Base-by-base conservation (phyloP, 2,329 filamentous ascomycete species). In the Claviceps arundinis region DNA sequence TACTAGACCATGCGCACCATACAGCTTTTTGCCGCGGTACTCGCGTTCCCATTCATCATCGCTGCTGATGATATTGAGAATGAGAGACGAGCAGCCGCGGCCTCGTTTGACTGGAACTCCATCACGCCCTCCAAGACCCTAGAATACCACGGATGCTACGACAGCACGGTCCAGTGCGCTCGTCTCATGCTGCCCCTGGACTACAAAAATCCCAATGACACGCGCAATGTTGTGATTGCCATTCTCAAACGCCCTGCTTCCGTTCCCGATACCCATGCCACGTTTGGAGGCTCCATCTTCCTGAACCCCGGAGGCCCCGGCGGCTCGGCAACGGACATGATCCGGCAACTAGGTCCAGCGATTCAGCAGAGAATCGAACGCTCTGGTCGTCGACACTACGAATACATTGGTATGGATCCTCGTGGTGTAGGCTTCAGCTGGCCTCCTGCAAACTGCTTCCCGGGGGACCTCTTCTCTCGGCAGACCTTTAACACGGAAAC, bases 391-490 rank as follows among this genome's bases (percentile, higher is more conserved):
- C 59, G 61, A 37, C 59, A 64, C 50, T 68, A 68, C 52, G 69
- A 73, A 50, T 56, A 69, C 50, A 58, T 71, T n/a, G 58, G 63
- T 9, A 70, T 70, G 47, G 70, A 73, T 55, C 69, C 69, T n/a
- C 60, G 70, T 17, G 68, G 68, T 5, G 60, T 71, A 5, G 52
- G 47, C 2, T 14, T 34, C 37, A 53, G 37, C n/a, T 50, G 19
- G 30, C 56, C 56, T 1, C 7, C 16, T 0, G 41, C 52, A 5
- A 49, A 54, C 38, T 57, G 56, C 40, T 56, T 54, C n/a, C 34
- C 44, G 0, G 55, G 62, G 37, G 51, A 58, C 14, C 51, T 61
- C 2, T 60, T 61, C n/a, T 47, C 50, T 13, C 19, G 53, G 13
- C 38, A 52, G 9, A 44, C 16, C 4, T 34, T 19, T 7, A 2